Evolutionary conservation across 306 rosid genomes (phyloP).

Genomic region (Elaeagnus macrophylla): DNA sequence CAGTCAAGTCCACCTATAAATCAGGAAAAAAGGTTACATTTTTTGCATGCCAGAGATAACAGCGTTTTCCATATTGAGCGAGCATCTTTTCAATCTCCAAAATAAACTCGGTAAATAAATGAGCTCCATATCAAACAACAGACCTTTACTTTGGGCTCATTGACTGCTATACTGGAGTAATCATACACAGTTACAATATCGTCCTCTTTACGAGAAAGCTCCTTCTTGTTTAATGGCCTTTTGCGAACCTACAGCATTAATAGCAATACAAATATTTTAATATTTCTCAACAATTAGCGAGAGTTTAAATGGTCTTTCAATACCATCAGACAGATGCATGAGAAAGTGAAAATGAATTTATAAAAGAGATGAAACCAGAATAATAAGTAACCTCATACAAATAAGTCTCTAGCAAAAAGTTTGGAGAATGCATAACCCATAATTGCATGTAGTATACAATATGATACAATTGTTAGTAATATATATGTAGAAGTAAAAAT

Average conservation of each 20-base stretch:
- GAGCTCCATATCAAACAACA: conserved; percentile 15
- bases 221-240: conserved; percentile 94
- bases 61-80: conserved; percentile 5
- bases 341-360: not conserved
- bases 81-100: conserved; percentile 17
- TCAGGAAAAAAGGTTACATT: conserved; percentile 9
- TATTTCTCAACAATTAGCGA: not conserved
- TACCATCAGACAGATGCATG: not conserved
- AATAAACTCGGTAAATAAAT: conserved; percentile 17
- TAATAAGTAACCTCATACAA: too few species aligned
- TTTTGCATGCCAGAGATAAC: not conserved
- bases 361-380: too few species aligned
- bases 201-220: conserved; percentile 87
- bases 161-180: conserved; percentile 59
- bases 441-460: too few species aligned
- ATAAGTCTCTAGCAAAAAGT: too few species aligned
- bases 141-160: conserved; percentile 92
- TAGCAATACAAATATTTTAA: conserved; percentile 2
- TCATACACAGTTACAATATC: conserved; percentile 76
- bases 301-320: not conserved
- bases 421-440: too few species aligned
- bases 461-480: too few species aligned
- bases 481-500: too few species aligned
- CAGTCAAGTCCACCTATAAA: conserved; percentile 91
- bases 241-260: conserved; percentile 68